Conservation (phyloP, 169 alveolate species). For the Perkinsus marinus region DNA sequence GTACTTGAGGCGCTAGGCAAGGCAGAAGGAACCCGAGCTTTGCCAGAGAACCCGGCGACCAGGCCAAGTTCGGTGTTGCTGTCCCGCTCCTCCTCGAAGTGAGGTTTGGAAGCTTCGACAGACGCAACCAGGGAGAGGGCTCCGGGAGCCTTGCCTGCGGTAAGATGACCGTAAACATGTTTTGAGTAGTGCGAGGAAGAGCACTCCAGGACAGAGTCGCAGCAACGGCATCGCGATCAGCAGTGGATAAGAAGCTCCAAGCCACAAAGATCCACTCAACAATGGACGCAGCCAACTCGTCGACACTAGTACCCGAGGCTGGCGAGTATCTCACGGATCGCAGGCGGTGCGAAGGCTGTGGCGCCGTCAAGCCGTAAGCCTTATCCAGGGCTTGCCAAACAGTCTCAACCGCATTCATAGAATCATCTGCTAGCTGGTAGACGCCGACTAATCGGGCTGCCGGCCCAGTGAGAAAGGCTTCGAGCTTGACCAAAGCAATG, state of each 20-base stretch:
- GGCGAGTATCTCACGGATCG: background rate
- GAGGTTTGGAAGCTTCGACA: background rate
- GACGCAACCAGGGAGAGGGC: background rate
- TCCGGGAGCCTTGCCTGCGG: background rate
- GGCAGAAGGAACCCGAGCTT: too few species aligned
- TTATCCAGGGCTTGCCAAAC: background rate
- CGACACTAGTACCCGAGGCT: background rate
- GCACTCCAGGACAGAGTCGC: background rate
- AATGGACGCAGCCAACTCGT: background rate
- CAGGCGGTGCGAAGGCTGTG: background rate
- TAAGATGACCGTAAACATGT: background rate
- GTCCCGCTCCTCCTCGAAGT: background rate
- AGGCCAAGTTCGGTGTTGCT: background rate
- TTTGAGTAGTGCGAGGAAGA: background rate
- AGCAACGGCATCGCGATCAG: background rate
- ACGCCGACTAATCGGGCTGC: background rate
- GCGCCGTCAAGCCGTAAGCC: background rate
- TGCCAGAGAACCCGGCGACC: too few species aligned
- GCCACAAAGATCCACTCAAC: background rate
- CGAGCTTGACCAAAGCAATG: background rate
- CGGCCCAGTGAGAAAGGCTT: background rate
- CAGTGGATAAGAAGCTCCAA: background rate
- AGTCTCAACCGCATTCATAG: background rate
- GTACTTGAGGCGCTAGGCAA: too few species aligned
- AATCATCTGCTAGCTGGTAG: background rate